These are phyloP conservation scores for Macaranga tanarius DNA, from an alignment of 441 rosid genomes.

Conservation along the genomic window DNA sequence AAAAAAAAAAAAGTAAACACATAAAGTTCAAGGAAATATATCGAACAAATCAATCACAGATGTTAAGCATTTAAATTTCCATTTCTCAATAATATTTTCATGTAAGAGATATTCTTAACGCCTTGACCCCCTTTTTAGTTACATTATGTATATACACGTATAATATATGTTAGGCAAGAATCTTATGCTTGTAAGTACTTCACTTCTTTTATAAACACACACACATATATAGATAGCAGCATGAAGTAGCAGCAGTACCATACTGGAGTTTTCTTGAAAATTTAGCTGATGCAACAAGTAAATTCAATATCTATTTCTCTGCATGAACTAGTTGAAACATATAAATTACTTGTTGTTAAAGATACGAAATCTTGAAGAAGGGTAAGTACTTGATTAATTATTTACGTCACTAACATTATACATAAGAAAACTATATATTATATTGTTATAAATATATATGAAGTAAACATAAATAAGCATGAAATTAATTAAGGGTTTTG, in stretches of 20 bases:
- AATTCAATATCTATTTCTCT: background rate
- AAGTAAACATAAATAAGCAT: background rate
- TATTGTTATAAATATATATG: background rate
- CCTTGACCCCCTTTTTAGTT: no score
- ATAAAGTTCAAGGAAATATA: no score
- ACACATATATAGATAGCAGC: no score
- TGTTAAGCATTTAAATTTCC: no score
- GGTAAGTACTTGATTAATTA: background rate
- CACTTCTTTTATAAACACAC: background rate
- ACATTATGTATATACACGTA: no score
- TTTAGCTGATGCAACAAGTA: background rate
- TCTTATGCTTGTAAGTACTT: constrained; percentile 3
- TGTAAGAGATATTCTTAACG: background rate
- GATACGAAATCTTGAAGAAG: background rate
- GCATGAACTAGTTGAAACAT: background rate
- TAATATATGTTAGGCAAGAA: background rate
- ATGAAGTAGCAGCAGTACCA: background rate
- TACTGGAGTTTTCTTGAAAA: background rate
- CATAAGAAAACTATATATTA: background rate
- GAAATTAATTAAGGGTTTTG: background rate
- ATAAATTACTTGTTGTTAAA: background rate
- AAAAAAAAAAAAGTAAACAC: no score
- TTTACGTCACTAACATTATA: background rate
- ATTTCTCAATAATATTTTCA: background rate
- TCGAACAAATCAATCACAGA: no score